Evolutionary conservation across 192 early-diverging fungal species (phyloP), one percentile per base, ranked within the genome.

Genomic region (Coemansia sp.): DNA sequence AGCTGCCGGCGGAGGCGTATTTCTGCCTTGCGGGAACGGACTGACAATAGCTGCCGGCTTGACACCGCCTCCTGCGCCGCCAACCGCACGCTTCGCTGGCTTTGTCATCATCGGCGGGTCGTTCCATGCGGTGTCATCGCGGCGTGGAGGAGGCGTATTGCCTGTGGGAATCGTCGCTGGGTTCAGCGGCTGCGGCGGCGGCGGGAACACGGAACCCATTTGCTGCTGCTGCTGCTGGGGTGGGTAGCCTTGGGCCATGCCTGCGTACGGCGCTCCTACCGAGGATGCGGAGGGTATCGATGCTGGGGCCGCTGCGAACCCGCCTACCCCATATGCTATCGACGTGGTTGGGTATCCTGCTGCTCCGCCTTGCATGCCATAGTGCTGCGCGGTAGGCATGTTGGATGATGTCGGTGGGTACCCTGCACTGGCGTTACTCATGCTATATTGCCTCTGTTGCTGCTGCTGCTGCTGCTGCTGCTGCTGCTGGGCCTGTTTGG

Each of bases 101-200:
- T 77, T 77, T 15, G 51, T 20, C 26, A 77, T 31, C 31, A 67
- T 64, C 29, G 73, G 75, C 56, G 75, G 70, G 25, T 77, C 75
- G 55, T 77, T 77, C 75, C 75, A 77, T 0, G 74, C 68, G 20
- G 40, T 61, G 1, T 72, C 70, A 2, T 72, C 66, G 37, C 70
- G 65, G 18, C 63, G 64, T 28, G 75, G 75, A 6, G 75, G 75
- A 15, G 75, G 75, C 34, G 74, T 76, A 5, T 26, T 61, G 45
- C 74, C 74, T 0, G 70, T 72, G 2, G 75, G 75, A 34, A 72
- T 64, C 28, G 75, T 49, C 6, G 75, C 65, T 13, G 75, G 75
- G 48, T 77, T 77, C 34, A 77, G 33, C 35, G 75, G 70, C 60
- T 53, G 65, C 20, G 75, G 75, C 39, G 75, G 85, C 35, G 72